Percentiles rank a stretch among this genome's conserved stretches.
phyloP scores from a whole-genome alignment of 306 rosid species.

The Chamaecrista fasciculata region DNA sequence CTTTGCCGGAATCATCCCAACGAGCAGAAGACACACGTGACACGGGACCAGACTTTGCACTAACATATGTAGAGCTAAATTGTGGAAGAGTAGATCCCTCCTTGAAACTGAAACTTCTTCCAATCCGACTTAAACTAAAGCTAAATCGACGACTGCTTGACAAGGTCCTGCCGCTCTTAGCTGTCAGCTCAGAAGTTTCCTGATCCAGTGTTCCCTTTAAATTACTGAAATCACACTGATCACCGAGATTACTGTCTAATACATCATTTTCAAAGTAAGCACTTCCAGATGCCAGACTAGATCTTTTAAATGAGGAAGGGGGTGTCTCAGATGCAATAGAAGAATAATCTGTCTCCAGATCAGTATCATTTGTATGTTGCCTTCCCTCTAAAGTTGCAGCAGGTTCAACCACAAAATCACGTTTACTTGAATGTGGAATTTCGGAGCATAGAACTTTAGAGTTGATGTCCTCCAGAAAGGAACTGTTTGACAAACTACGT shows the following conservation, averaged over 20 bases:
- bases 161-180: conserved; percentile 35
- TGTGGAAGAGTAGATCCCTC: conserved; percentile 58
- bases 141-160: conserved; percentile 61
- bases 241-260: conserved; percentile 22
- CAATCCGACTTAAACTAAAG: conserved; percentile 64
- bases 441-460: conserved; percentile 43
- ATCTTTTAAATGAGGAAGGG: conserved; percentile 33
- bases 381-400: conserved; percentile 32
- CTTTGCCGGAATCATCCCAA: conserved; percentile 39
- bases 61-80: conserved; percentile 45
- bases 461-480: conserved; percentile 42
- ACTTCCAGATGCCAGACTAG: conserved; percentile 33
- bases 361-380: conserved; percentile 27
- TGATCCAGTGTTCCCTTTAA: conserved; percentile 33
- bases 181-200: conserved; percentile 43
- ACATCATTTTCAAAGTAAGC: conserved; percentile 29
- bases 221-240: conserved; percentile 33
- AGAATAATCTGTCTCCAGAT: conserved; percentile 33
- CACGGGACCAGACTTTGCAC: conserved; percentile 71
- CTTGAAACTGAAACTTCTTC: conserved; percentile 90
- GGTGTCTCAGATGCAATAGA: conserved; percentile 33
- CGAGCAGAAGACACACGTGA: conserved; percentile 44
- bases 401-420: conserved; percentile 35
- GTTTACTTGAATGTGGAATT: conserved; percentile 48
- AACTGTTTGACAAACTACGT: conserved; percentile 46